Base-by-base conservation (phyloP, 2,329 filamentous ascomycete genomes). In the Fonsecaea nubica region DNA sequence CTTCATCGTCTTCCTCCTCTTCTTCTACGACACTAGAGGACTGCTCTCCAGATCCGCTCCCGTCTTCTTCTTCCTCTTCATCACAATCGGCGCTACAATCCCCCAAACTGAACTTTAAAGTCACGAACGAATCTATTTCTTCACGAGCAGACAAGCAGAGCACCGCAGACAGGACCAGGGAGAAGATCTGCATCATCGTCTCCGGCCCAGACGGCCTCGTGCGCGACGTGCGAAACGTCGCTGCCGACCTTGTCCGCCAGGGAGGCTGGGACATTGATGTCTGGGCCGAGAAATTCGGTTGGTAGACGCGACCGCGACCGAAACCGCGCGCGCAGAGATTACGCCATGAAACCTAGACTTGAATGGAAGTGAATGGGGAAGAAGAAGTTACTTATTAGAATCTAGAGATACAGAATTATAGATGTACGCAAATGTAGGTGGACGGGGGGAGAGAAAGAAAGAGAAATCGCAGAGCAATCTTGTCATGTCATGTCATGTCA, bases 261-360 rank as follows among this genome's bases (percentile, higher is more conserved):
- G 69, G 78, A 7, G 87, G 87, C 0, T 75, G 74, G 56, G 74
- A 84, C 72, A 77, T 90, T 3, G 75, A 81, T 62, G 79, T 90
- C 57, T 78, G 81, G 33, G 84, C 89, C 32, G 88, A 90, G 84
- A 90, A 90, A 73, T 90, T 89, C 80, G 87, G 87, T 1, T 90
- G 88, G 88, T 90, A 45, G n/a, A 25, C 25, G 25, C 25, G 3
- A n/a, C n/a, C n/a, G 25, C 25, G 25, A 25, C 25, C 25, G 25
- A 2, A 3, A 25, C 25, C 25, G 25, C 2, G 25, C 25, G 25
- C 25, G 2, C 2, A 1, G 25, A 25, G 25, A 25, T 25, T 25
- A 2, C 25, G 25, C 25, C 25, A 25, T 25, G 25, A 25, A 42
- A n/a, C 8, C 40, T 42, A 42, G 4, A 42, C 13, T 13, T 4